Evolutionary conservation across 2,329 filamentous ascomycete species (phyloP).

Genomic region (Aspergillus intermedius): DNA sequence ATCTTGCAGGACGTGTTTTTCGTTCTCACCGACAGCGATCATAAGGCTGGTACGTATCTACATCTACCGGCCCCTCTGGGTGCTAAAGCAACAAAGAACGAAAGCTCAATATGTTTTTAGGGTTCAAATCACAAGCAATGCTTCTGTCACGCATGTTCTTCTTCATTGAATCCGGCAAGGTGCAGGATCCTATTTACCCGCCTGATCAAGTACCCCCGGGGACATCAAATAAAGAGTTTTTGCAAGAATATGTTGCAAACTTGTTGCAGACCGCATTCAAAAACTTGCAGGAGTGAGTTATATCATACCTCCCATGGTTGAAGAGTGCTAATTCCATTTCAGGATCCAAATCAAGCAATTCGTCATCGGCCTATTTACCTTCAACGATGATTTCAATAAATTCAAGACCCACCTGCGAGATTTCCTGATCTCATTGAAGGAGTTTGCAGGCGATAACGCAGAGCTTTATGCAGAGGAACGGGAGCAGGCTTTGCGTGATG

Average conservation of each 20-base stretch:
- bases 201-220: conserved; percentile 74
- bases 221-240: conserved; percentile 84
- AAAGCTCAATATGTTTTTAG: conserved; percentile 20
- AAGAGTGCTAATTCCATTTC: conserved; percentile 29
- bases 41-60: conserved; percentile 67
- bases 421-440: conserved; percentile 94
- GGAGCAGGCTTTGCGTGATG: conserved; percentile 81
- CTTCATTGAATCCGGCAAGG: conserved; percentile 83
- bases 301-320: conserved; percentile 2
- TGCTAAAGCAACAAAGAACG: background rate
- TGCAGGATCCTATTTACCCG: conserved; percentile 84
- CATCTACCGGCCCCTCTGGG: background rate
- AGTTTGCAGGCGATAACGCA: conserved; percentile 91
- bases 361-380: conserved; percentile 79
- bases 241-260: conserved; percentile 78
- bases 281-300: conserved; percentile 77
- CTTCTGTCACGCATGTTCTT: conserved; percentile 93
- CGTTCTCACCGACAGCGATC: conserved; percentile 91
- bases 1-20: conserved; percentile 98
- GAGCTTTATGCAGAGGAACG: conserved; percentile 92
- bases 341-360: conserved; percentile 84
- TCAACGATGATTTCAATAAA: conserved; percentile 82
- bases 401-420: conserved; percentile 96
- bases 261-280: conserved; percentile 85
- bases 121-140: conserved; percentile 96